These are phyloP conservation scores for Tetrapyrgos nigripes DNA, from an alignment of 1,284 basidiomycete genomes.

Conservation along the genomic window DNA sequence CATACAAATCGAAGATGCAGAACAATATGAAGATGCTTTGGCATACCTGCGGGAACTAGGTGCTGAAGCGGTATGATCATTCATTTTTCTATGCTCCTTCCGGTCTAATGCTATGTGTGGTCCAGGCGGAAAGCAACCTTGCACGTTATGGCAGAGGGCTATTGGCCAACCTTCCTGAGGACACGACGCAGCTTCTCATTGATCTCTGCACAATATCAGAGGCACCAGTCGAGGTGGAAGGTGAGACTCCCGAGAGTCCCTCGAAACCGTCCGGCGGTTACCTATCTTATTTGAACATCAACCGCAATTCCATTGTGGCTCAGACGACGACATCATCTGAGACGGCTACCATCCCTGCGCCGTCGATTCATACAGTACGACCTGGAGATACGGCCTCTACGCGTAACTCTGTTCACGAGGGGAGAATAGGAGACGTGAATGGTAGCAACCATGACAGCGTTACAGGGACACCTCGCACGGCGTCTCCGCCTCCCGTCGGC, in stretches of 20 bases:
- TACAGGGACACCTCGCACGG: slow-evolving; percentile 24
- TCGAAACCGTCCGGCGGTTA: slow-evolving; percentile 45
- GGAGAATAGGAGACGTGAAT: background rate
- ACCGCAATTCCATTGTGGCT: slow-evolving; percentile 53
- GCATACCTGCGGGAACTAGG: slow-evolving; percentile 82
- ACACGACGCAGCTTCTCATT: slow-evolving; percentile 90
- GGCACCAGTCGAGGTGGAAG: slow-evolving; percentile 42
- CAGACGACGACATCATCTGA: slow-evolving; percentile 43
- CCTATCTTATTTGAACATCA: slow-evolving; percentile 80
- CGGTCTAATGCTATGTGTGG: slow-evolving; percentile 3
- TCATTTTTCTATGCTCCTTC: slow-evolving; percentile 8
- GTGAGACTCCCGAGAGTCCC: slow-evolving; percentile 37
- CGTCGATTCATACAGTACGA: slow-evolving; percentile 55
- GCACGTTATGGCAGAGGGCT: slow-evolving; percentile 87
- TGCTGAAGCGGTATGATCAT: slow-evolving; percentile 70
- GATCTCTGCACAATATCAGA: slow-evolving; percentile 87
- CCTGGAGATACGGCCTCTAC: slow-evolving; percentile 45
- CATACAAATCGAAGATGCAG: slow-evolving; percentile 94
- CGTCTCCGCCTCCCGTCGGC: slow-evolving; percentile 29
- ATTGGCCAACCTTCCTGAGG: slow-evolving; percentile 81
- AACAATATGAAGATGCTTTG: slow-evolving; percentile 84
- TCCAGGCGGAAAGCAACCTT: slow-evolving; percentile 81
- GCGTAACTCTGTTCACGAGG: slow-evolving; percentile 43
- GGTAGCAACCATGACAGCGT: slow-evolving; percentile 21
- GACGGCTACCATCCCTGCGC: slow-evolving; percentile 48